These are phyloP conservation scores for Irpex lacteus DNA, from an alignment of 1,284 basidiomycete genomes.

Conservation along the genomic window DNA sequence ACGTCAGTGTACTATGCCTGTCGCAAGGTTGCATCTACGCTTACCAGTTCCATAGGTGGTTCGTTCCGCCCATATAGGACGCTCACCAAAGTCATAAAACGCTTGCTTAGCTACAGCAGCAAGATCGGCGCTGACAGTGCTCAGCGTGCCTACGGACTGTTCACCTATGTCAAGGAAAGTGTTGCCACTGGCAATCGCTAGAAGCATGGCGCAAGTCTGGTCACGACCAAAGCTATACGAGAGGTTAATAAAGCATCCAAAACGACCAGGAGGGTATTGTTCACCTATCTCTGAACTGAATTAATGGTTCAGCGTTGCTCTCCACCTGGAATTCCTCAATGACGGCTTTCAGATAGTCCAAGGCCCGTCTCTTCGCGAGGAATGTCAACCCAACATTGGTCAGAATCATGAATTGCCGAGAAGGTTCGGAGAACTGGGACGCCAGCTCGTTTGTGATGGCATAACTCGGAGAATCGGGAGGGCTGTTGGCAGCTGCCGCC, in stretches of 20 bases:
- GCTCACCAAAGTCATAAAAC: slow-evolving; percentile 83
- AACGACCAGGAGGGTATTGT: neutral
- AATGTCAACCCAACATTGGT: slow-evolving; percentile 85
- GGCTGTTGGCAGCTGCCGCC: slow-evolving; percentile 27
- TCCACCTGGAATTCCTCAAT: slow-evolving; percentile 71
- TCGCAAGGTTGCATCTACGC: slow-evolving; percentile 21
- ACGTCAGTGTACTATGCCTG: slow-evolving; percentile 1
- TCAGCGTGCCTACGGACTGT: slow-evolving; percentile 46
- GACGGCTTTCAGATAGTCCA: slow-evolving; percentile 78
- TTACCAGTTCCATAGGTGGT: slow-evolving; percentile 66
- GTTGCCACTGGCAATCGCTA: slow-evolving; percentile 76
- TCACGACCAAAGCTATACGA: slow-evolving; percentile 75
- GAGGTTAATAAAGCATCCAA: neutral
- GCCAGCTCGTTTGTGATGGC: slow-evolving; percentile 76
- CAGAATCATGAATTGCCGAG: slow-evolving; percentile 81
- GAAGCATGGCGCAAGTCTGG: slow-evolving; percentile 90
- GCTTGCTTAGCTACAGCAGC: slow-evolving; percentile 71
- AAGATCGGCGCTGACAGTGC: slow-evolving; percentile 56
- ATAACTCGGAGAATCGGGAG: slow-evolving; percentile 45
- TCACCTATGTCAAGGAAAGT: slow-evolving; percentile 62
- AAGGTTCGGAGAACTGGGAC: slow-evolving; percentile 70
- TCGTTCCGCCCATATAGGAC: slow-evolving; percentile 76
- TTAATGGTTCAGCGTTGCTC: slow-evolving; percentile 63
- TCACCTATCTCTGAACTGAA: slow-evolving; percentile 73
- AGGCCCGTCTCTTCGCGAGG: slow-evolving; percentile 78